Conservation (phyloP, 2,329 filamentous ascomycete species). For the Colletotrichum aenigma region DNA sequence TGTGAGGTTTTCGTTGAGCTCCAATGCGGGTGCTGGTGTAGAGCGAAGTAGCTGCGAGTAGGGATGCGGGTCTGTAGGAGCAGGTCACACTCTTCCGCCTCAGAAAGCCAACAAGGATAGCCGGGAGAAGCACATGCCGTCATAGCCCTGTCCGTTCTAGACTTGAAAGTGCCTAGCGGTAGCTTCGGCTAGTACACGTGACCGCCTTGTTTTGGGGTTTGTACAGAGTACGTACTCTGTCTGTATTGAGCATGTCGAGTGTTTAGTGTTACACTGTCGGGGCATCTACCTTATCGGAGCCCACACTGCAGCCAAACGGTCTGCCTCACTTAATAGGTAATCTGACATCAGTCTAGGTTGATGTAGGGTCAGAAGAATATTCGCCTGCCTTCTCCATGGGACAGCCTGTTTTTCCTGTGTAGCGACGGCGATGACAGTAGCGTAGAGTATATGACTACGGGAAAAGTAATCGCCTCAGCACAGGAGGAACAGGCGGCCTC, state of each 20-base stretch:
- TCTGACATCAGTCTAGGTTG: background rate
- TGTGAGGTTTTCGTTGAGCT: background rate
- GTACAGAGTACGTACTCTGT: background rate
- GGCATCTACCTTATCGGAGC: background rate
- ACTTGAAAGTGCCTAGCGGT: constrained; percentile 5
- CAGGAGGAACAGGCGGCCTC: no score
- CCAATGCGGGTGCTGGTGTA: background rate
- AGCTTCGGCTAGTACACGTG: background rate
- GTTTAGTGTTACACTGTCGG: background rate
- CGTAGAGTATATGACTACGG: no score
- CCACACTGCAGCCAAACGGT: background rate
- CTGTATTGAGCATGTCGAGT: background rate
- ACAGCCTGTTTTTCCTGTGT: no score
- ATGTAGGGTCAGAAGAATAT: background rate
- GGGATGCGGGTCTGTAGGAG: background rate
- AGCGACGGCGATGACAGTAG: no score
- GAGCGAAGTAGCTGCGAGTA: background rate
- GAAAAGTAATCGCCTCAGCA: no score
- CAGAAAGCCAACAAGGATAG: constrained; percentile 15
- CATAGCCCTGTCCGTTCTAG: constrained; percentile 17
- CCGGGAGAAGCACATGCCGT: constrained; percentile 18
- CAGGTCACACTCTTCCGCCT: constrained; percentile 4
- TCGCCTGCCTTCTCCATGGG: background rate
- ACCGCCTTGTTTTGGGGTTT: background rate
- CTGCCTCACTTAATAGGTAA: background rate